phyloP scores from a whole-genome alignment of 1,284 basidiomycete species.

The Ceratobasidium sp. region DNA sequence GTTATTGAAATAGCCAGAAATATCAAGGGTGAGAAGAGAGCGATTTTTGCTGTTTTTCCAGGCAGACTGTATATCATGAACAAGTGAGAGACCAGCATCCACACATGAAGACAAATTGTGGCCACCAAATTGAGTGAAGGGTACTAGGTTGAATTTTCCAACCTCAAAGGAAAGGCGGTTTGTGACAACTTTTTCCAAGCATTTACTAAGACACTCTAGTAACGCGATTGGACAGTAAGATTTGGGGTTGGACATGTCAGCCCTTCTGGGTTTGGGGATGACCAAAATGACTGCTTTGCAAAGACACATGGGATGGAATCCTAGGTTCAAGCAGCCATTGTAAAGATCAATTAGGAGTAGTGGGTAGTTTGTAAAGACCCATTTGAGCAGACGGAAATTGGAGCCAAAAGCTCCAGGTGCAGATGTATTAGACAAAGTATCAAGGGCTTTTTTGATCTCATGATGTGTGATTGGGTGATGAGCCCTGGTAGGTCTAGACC shows the following conservation, averaged over 20 bases:
- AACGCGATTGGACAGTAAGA: slow-evolving; percentile 55
- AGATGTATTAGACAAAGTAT: slow-evolving; percentile 8
- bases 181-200: slow-evolving; percentile 47
- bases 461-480: slow-evolving; percentile 7
- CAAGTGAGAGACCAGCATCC: slow-evolving; percentile 38
- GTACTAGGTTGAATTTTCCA: slow-evolving; percentile 44
- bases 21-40: no score
- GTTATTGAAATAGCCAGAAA: no score
- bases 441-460: no score
- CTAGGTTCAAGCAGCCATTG: no score
- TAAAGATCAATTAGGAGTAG: slow-evolving; percentile 48
- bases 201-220: slow-evolving; percentile 50
- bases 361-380: slow-evolving; percentile 16
- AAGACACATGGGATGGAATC: no score
- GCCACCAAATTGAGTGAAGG: slow-evolving; percentile 50
- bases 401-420: slow-evolving; percentile 16
- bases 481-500: neutral
- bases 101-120: neutral
- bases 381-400: slow-evolving; percentile 15
- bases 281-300: no score
- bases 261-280: no score
- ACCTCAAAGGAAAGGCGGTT: slow-evolving; percentile 43
- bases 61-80: slow-evolving; percentile 46
- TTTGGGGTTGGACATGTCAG: slow-evolving; percentile 46
- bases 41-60: slow-evolving; percentile 43